phyloP scores from a whole-genome alignment of 192 early-diverging fungal species.

The Coemansia furcata region DNA sequence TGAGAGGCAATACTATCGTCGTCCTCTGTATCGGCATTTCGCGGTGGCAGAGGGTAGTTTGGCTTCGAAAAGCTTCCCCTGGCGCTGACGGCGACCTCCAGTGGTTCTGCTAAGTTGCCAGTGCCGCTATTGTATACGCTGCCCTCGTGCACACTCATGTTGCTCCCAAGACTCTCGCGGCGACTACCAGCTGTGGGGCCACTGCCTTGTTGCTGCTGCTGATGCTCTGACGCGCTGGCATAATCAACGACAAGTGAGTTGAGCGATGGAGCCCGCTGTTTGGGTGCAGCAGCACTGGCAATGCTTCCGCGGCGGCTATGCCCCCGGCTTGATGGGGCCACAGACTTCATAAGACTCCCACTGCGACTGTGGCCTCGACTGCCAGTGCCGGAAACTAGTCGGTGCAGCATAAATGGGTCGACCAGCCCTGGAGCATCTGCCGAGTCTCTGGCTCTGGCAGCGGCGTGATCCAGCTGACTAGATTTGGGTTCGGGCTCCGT shows the following conservation, averaged over 20 bases:
- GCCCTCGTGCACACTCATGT: conserved; percentile 28
- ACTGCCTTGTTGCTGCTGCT: not conserved
- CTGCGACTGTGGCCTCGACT: conserved; percentile 27
- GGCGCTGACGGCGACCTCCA: conserved; percentile 31
- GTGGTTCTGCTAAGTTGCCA: conserved; percentile 27
- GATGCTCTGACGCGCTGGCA: not conserved
- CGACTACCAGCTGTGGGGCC: conserved; percentile 2
- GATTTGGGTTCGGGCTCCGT: not conserved
- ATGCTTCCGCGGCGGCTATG: conserved; percentile 47
- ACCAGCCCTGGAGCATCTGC: conserved; percentile 1
- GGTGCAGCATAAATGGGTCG: conserved; percentile 10
- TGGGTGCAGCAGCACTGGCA: conserved; percentile 12
- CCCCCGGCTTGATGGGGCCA: conserved; percentile 17
- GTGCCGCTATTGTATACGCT: conserved; percentile 18
- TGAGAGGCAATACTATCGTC: conserved; percentile 44
- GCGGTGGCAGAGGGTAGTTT: not conserved
- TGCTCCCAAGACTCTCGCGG: conserved; percentile 38
- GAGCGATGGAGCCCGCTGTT: conserved; percentile 1
- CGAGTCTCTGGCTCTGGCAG: not conserved
- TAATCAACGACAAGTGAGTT: not conserved
- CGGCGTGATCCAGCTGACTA: not conserved
- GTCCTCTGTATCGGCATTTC: conserved; percentile 19
- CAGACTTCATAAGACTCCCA: conserved; percentile 19
- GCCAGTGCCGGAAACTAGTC: conserved; percentile 10
- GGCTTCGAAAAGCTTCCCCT: conserved; percentile 40